Base-by-base conservation (phyloP, 495 filamentous ascomycete species). In the Penicillium robsamsonii region DNA sequence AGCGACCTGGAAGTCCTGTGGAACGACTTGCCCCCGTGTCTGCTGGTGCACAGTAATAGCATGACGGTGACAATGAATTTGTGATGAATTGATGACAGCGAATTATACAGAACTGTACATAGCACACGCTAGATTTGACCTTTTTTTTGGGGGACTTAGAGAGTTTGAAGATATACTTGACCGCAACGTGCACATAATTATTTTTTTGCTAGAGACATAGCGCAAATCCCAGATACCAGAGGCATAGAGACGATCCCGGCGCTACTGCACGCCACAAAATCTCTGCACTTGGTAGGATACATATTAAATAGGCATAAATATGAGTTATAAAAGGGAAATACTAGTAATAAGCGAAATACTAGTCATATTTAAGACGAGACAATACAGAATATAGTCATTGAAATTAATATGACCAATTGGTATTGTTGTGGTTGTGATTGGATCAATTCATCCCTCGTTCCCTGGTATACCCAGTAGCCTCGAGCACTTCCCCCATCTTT, bases 41-140 rank as follows among this genome's bases (percentile, higher is more conserved):
- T 95, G 54, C 60, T 94, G 59, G 87, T 95, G n/a, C 81, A 94
- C 72, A 91, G 87, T 65, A 95, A 94, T 72, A 91, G 87, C 58
- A 89, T 95, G 87, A 93, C 89, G 13, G 90, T 94, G 48, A 94
- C 91, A 17, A 92, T 91, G 73, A 90, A 88, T 67, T 71, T 92
- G 51, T 92, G 56, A 70, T 47, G 64, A 68, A 18, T 52, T 50
- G 31, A 60, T 50, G 47, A 57, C 45, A 43, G 17, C 57, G 31
- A 57, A 53, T 51, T 44, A 56, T 53, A 49, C 37, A 33, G 45
- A 37, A 46, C 10, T 53, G 41, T 63, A 53, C 42, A 52, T 60
- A 56, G 50, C 50, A 25, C 35, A 38, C 33, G 33, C 30, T 46
- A 46, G 42, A 54, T 29, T 52, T 35, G n/a, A 51, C 11, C 15